phyloP scores from a whole-genome alignment of 2,329 filamentous ascomycete genomes.

The Pseudovirgaria hyperparasitica region DNA sequence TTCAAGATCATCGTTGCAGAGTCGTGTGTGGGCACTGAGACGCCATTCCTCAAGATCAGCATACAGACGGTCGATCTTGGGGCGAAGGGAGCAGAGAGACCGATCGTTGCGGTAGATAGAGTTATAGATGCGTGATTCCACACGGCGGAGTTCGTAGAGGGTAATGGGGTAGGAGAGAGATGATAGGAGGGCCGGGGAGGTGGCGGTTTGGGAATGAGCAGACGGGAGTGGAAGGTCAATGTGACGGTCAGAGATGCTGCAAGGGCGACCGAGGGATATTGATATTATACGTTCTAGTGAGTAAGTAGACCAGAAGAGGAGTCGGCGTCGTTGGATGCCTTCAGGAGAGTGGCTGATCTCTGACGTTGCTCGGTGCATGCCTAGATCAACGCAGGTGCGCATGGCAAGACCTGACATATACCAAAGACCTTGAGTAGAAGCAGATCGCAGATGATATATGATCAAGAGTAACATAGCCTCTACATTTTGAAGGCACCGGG shows the following conservation, averaged over 20 bases:
- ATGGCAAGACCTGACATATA: conserved; percentile 43
- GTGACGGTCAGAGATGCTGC: conserved; percentile 38
- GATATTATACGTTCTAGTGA: conserved; percentile 37
- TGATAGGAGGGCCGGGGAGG: too few species aligned
- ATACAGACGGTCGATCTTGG: conserved; percentile 35
- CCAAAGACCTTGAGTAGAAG: conserved; percentile 39
- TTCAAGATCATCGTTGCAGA: conserved; percentile 28
- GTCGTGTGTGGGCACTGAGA: conserved; percentile 20
- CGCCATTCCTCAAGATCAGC: conserved; percentile 36
- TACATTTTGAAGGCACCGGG: conserved; percentile 37
- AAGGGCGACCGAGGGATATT: conserved; percentile 37
- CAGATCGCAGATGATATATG: conserved; percentile 38
- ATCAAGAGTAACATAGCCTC: conserved; percentile 40
- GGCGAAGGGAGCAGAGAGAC: conserved; percentile 29
- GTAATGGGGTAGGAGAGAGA: conserved; percentile 31
- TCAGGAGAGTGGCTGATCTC: conserved; percentile 31
- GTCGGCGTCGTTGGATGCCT: conserved; percentile 33
- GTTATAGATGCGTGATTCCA: conserved; percentile 38
- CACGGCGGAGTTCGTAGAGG: conserved; percentile 32
- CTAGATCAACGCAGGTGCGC: conserved; percentile 40
- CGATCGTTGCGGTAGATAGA: conserved; percentile 40
- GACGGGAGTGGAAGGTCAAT: conserved; percentile 38
- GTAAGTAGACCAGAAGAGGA: conserved; percentile 41
- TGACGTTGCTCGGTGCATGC: conserved; percentile 36
- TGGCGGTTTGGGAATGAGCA: too few species aligned